Conservation (phyloP, 805 yeast species). For the Teunomyces pallodes region DNA sequence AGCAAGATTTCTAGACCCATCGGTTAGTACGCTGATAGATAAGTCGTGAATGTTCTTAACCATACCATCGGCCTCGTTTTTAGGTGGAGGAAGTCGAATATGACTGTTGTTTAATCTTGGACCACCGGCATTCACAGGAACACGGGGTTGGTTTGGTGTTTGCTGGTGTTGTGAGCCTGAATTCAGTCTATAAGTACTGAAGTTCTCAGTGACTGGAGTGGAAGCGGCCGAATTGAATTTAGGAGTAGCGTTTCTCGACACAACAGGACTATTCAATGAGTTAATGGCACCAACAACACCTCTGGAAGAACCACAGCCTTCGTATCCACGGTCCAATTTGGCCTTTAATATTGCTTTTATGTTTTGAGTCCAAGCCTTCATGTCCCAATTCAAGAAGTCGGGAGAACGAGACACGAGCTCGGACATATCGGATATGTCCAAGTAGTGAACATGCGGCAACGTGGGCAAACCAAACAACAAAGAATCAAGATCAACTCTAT, state of each 20-base stretch:
- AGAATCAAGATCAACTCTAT: conserved; percentile 39
- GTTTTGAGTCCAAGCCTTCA: conserved; percentile 31
- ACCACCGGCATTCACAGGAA: neutral
- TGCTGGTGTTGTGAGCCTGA: neutral
- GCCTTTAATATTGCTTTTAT: conserved; percentile 30
- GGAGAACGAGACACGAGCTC: conserved; percentile 14
- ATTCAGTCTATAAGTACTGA: neutral
- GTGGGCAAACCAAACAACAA: conserved; percentile 45
- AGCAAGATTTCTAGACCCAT: neutral
- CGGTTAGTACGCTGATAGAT: neutral
- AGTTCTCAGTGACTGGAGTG: neutral
- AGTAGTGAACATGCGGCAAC: conserved; percentile 43
- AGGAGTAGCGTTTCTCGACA: conserved; percentile 6
- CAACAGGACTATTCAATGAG: conserved; percentile 46
- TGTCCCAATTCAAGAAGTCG: conserved; percentile 37
- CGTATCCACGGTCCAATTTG: conserved; percentile 50
- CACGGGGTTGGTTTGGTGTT: neutral
- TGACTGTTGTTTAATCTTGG: neutral
- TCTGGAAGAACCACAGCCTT: conserved; percentile 72
- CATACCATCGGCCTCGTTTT: neutral
- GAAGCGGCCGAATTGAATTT: neutral
- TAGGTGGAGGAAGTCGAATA: neutral
- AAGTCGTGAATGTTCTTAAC: conserved; percentile 4
- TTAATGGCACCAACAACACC: conserved; percentile 60
- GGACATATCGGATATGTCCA: conserved; percentile 31